These are phyloP conservation scores for Geosmithia putterillii DNA, from an alignment of 2,329 filamentous ascomycete species.

Conservation along the genomic window DNA sequence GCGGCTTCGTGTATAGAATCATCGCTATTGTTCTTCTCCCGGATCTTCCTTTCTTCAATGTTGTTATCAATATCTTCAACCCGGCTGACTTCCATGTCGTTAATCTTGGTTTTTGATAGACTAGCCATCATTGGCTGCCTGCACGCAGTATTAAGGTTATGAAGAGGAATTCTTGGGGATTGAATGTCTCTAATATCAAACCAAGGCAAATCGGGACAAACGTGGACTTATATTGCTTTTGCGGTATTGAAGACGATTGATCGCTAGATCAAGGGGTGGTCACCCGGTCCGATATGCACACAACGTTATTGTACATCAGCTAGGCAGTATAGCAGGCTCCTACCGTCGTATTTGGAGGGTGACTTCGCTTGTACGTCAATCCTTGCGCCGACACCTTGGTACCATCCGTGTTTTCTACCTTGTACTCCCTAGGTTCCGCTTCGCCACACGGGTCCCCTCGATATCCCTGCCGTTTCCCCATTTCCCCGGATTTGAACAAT, in stretches of 20 bases:
- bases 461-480: background rate
- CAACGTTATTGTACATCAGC: too few species aligned
- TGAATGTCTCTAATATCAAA: background rate
- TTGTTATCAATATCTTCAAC: constrained; percentile 6
- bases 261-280: too few species aligned
- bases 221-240: too few species aligned
- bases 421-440: background rate
- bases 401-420: background rate
- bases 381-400: too few species aligned
- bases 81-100: constrained; percentile 8
- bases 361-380: too few species aligned
- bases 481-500: background rate
- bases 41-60: constrained; percentile 8
- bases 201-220: too few species aligned
- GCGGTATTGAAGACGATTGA: too few species aligned
- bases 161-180: background rate
- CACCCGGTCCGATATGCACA: too few species aligned
- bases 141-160: too few species aligned
- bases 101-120: constrained; percentile 1
- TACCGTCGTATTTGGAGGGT: too few species aligned
- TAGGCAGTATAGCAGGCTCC: too few species aligned
- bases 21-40: constrained; percentile 2
- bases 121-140: background rate
- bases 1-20: constrained; percentile 20
- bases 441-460: background rate